A percentile compares a stretch with the other conserved stretches of the same genome.
Evolutionary conservation across 2,329 filamentous ascomycete genomes (phyloP).

Genomic region (Aspergillus brasiliensis): DNA sequence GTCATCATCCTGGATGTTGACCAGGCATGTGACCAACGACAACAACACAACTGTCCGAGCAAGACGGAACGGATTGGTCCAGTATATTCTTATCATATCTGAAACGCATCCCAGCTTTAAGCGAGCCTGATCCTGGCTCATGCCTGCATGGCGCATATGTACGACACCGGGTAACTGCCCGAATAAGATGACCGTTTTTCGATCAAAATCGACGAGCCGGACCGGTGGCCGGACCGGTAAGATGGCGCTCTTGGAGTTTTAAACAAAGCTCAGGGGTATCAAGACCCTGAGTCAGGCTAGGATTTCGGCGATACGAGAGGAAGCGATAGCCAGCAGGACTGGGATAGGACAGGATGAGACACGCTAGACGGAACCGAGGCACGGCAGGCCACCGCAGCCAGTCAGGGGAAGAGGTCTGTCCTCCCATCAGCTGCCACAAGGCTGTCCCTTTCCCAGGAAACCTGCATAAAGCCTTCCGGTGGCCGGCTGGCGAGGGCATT

Average conservation of each 20-base stretch:
- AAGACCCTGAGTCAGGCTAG: background rate
- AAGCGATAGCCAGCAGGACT: background rate
- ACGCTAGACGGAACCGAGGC: background rate
- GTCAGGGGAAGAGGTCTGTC: background rate
- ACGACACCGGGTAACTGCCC: background rate
- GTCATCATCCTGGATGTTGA: background rate
- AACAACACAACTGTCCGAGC: background rate
- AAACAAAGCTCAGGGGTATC: background rate
- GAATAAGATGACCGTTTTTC: background rate
- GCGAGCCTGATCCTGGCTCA: background rate
- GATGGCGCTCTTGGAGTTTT: background rate
- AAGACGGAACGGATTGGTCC: background rate
- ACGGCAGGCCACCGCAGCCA: background rate
- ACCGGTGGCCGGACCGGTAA: slow-evolving; percentile 18
- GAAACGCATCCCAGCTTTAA: background rate
- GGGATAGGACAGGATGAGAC: background rate
- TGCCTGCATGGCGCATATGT: background rate
- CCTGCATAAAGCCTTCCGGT: background rate
- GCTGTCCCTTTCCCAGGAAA: background rate
- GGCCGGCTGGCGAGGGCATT: background rate
- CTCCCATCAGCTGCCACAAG: background rate
- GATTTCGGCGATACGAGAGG: background rate
- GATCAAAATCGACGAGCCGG: background rate
- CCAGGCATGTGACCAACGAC: background rate
- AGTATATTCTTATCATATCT: background rate